These are phyloP conservation scores for Herpomyces periplanetae DNA, from an alignment of 2,329 filamentous ascomycete genomes.

Conservation along the genomic window DNA sequence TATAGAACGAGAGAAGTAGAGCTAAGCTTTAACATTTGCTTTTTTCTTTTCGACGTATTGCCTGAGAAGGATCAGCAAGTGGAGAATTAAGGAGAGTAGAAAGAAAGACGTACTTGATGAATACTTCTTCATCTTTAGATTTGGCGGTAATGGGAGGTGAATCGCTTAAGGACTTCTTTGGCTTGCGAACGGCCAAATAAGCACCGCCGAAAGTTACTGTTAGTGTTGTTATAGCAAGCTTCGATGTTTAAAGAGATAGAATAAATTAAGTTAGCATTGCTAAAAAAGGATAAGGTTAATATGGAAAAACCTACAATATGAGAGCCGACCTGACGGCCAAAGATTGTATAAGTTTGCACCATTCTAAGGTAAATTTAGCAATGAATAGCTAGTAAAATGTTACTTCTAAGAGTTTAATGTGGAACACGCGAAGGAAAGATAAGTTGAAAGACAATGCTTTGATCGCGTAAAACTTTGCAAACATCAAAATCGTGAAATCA, in stretches of 20 bases:
- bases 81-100: too few species aligned
- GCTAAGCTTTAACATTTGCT: too few species aligned
- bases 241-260: too few species aligned
- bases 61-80: too few species aligned
- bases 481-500: slow-evolving; percentile 10
- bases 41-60: too few species aligned
- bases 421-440: slow-evolving; percentile 1
- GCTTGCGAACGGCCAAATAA: too few species aligned
- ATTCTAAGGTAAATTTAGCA: slow-evolving; percentile 7
- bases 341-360: slow-evolving; percentile 13
- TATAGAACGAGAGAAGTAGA: too few species aligned
- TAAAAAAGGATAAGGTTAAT: too few species aligned
- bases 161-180: background rate
- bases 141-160: slow-evolving; percentile 19
- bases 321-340: slow-evolving; percentile 14
- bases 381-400: background rate
- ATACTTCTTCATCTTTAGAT: slow-evolving; percentile 25
- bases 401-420: background rate
- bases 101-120: slow-evolving; percentile 26
- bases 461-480: slow-evolving; percentile 13
- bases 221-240: too few species aligned
- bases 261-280: too few species aligned
- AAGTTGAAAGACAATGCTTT: slow-evolving; percentile 5
- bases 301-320: slow-evolving; percentile 11
- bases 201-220: too few species aligned